Percentiles rank a stretch among this genome's conserved stretches.
Conservation (phyloP, 352 stramenopile species). For the Globisporangium lucens region DNA sequence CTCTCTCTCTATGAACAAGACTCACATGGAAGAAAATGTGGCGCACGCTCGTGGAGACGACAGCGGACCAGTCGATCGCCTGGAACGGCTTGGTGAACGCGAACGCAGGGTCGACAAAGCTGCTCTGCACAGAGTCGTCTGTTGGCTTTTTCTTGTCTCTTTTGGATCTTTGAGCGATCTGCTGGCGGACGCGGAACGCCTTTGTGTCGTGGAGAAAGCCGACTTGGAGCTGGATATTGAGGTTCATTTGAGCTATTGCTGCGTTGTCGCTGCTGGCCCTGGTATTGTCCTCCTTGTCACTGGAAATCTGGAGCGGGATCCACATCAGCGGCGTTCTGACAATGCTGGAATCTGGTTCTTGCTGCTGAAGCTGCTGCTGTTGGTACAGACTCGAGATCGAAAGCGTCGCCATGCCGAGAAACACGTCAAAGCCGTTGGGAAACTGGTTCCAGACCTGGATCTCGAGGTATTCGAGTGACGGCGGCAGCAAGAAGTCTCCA, state of each 20-base stretch:
- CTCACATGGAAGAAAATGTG: constrained; percentile 65
- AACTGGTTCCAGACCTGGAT: constrained; percentile 71
- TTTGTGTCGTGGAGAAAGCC: constrained; percentile 30
- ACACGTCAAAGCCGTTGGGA: constrained; percentile 47
- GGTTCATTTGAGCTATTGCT: constrained; percentile 10
- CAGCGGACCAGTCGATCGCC: constrained; percentile 51
- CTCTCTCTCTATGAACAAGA: not conserved
- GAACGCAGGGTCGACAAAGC: constrained; percentile 52
- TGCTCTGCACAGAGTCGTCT: not conserved
- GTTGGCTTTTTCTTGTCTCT: not conserved
- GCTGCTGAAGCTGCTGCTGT: constrained; percentile 16
- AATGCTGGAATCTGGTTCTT: not conserved
- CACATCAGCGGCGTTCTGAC: constrained; percentile 29
- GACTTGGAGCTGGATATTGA: constrained; percentile 40
- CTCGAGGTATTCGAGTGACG: constrained; percentile 38
- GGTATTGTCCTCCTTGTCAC: constrained; percentile 2
- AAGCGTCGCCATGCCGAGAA: constrained; percentile 40
- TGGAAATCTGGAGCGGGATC: constrained; percentile 33
- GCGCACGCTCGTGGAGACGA: constrained; percentile 52
- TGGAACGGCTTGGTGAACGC: constrained; percentile 44
- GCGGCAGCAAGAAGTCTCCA: constrained; percentile 24
- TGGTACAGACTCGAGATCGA: constrained; percentile 26
- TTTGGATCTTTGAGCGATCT: constrained; percentile 11
- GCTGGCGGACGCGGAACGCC: constrained; percentile 23
- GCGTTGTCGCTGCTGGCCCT: not conserved